Conservation (phyloP, 441 rosid species). For the Populus tomentosa region DNA sequence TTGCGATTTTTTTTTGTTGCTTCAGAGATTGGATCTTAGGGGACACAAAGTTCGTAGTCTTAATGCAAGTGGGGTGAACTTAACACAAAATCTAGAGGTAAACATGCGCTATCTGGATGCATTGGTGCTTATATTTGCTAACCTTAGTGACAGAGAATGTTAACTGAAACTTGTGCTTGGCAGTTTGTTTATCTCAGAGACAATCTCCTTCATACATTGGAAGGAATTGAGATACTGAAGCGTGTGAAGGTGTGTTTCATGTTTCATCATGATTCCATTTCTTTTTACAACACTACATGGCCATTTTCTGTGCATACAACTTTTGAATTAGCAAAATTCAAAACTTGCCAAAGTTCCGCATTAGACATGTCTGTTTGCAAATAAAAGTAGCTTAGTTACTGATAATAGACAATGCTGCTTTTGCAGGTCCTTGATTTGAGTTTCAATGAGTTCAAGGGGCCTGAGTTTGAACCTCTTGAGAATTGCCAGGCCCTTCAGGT, state of each 20-base stretch:
- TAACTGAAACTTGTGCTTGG: conserved; percentile 24
- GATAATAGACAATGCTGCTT: conserved; percentile 19
- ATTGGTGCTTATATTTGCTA: conserved; percentile 13
- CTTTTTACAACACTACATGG: not conserved
- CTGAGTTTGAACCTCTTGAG: conserved; percentile 96
- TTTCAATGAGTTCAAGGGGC: conserved; percentile 99
- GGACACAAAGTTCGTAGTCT: conserved; percentile 92
- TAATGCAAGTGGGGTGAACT: conserved; percentile 71
- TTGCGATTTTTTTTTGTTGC: conserved; percentile 20
- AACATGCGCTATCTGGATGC: conserved; percentile 8
- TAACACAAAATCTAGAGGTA: conserved; percentile 91
- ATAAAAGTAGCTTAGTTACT: conserved; percentile 3
- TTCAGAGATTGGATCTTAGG: conserved; percentile 94
- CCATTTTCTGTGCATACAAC: not conserved
- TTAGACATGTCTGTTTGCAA: conserved; percentile 1
- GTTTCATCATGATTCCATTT: not conserved
- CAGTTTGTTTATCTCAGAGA: conserved; percentile 99
- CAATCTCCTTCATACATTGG: conserved; percentile 80
- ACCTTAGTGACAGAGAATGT: not conserved
- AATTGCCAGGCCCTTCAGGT: conserved; percentile 95
- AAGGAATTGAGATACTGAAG: conserved; percentile 90
- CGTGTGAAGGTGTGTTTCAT: conserved; percentile 82
- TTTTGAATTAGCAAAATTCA: not conserved
- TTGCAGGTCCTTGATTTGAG: conserved; percentile 97
- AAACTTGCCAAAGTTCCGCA: not conserved